phyloP scores from a whole-genome alignment of 108 stramenopile species.

The Ochromonas danica region DNA sequence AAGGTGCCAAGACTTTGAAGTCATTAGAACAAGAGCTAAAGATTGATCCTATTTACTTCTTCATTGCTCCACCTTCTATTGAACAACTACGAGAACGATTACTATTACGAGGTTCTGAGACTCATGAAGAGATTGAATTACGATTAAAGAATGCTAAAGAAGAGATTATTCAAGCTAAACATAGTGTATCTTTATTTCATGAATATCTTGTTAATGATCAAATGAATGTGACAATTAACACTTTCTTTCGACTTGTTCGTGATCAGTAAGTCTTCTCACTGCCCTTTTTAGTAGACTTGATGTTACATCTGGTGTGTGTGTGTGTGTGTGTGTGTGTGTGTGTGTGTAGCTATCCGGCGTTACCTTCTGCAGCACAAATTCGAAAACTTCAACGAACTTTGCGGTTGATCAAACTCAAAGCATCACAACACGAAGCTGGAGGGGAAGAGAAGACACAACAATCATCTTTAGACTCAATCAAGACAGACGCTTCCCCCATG shows the following conservation, averaged over 20 bases:
- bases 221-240: not conserved
- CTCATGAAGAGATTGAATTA: not conserved
- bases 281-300: no score
- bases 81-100: not conserved
- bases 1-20: not conserved
- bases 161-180: not conserved
- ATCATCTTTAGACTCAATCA: no score
- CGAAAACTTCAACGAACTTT: no score
- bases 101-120: not conserved
- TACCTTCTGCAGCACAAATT: no score
- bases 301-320: no score
- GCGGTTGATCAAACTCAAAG: no score
- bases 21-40: not conserved
- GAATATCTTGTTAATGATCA: not conserved
- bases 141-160: not conserved
- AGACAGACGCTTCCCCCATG: no score
- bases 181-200: not conserved
- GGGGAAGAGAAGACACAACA: no score
- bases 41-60: not conserved
- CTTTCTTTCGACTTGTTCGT: not conserved
- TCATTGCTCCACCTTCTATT: conserved; percentile 8
- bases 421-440: no score
- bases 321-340: no score
- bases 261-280: not conserved
- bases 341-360: no score